Percentiles rank a stretch among this genome's conserved stretches.
Evolutionary conservation across 768 basidiomycete genomes (phyloP).

Genomic region (Tricholomella constricta): DNA sequence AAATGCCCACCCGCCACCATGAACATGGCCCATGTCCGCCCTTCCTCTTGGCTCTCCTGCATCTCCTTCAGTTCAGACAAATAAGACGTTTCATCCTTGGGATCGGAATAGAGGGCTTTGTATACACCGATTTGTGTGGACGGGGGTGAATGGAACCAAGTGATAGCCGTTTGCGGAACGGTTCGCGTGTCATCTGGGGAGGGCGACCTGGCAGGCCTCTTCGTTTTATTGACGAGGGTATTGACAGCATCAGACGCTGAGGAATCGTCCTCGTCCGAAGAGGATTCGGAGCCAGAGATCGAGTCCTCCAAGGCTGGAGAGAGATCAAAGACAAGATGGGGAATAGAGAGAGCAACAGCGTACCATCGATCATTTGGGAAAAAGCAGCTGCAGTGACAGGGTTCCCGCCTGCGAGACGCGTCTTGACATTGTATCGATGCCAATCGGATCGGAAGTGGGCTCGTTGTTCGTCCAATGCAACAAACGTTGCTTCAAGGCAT

Average conservation of each 20-base stretch:
- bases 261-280: slow-evolving; percentile 53
- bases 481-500: slow-evolving; percentile 69
- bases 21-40: slow-evolving; percentile 88
- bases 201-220: slow-evolving; percentile 44
- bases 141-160: slow-evolving; percentile 90
- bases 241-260: slow-evolving; percentile 68
- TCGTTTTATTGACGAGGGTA: slow-evolving; percentile 65
- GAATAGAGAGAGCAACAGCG: slow-evolving; percentile 16
- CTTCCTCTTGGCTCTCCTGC: slow-evolving; percentile 55
- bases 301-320: slow-evolving; percentile 76
- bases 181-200: slow-evolving; percentile 40
- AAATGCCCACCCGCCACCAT: slow-evolving; percentile 99
- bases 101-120: slow-evolving; percentile 66
- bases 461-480: slow-evolving; percentile 79
- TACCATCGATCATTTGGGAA: slow-evolving; percentile 79
- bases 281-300: slow-evolving; percentile 88
- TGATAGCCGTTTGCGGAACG: slow-evolving; percentile 62
- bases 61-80: slow-evolving; percentile 64
- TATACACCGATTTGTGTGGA: slow-evolving; percentile 92
- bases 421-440: slow-evolving; percentile 98
- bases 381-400: slow-evolving; percentile 74
- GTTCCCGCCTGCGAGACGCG: slow-evolving; percentile 62
- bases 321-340: slow-evolving; percentile 1
- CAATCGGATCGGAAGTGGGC: slow-evolving; percentile 91
- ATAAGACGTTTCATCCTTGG: slow-evolving; percentile 46